Base-by-base conservation (phyloP, 768 basidiomycete genomes). In the Termitomyces titanicus region DNA sequence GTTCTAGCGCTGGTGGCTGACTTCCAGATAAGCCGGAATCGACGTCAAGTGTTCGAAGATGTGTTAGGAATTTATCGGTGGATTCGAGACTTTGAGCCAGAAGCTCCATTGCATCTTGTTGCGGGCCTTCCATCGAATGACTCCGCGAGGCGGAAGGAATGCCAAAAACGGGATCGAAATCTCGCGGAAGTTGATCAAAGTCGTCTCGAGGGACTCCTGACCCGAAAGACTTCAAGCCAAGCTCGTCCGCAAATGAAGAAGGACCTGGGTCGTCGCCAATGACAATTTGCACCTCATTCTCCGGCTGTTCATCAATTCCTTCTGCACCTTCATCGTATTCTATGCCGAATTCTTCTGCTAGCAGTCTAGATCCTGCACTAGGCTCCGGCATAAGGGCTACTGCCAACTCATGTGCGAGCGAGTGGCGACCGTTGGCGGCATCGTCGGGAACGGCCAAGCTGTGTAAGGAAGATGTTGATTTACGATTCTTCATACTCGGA, bases 381-480 rank as follows among this genome's bases (percentile, higher is more conserved):
- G 92, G 91, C 71, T 94, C 92, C 22, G 91, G 92, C 84, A 92
- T 89, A 52, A 94, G 78, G 10, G 92, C 92, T 33, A 86, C 83
- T 6, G 92, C 92, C 34, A 94, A 82, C 65, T 94, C 92, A 69
- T 94, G 91, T 5, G 92, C 92, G 31, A 94, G 80, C 5, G 89
- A 92, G 66, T 86, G 84, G 42, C 81, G 76, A 38, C 76, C 78
- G 56, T 70, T 77, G 45, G 71, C 66, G 34, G 66, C 66, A 54
- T 81, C 81, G 59, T 77, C 79, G 52, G 74, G 76, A 34, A 71
- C 49, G 43, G 66, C 59, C 27, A 70, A 55, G 53, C 70, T 68
- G 38, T 81, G 82, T 58, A 84, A 67, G 20, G 84, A 81, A 29
- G 78, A 69, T 20, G 69, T 74, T 18, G 85, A 84, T 56, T 75